These are phyloP conservation scores for Effrenium voratum DNA, from an alignment of 73 alveolate genomes.

Conservation along the genomic window DNA sequence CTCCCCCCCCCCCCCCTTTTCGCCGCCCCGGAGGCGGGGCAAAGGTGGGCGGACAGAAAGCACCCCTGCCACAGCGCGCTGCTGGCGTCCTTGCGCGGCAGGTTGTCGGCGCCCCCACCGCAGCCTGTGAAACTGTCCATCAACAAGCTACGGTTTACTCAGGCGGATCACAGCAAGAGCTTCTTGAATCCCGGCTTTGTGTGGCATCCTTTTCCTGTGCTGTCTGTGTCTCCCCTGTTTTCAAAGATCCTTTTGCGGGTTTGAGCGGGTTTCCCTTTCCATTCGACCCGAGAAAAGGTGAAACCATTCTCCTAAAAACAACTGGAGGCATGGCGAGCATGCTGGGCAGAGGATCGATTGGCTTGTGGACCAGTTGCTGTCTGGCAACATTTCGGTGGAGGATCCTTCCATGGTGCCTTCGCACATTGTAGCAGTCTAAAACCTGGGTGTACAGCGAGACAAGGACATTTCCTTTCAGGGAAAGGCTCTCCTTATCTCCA, in stretches of 20 bases:
- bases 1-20: background rate
- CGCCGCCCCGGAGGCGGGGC: background rate
- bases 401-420: constrained; percentile 74
- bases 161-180: constrained; percentile 31
- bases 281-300: background rate
- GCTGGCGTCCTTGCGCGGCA: background rate
- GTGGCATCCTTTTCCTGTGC: background rate
- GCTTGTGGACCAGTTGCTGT: constrained; percentile 1
- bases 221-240: background rate
- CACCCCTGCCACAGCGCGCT: constrained; percentile 37
- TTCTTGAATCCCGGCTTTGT: background rate
- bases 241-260: background rate
- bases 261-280: background rate
- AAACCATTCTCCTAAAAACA: background rate
- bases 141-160: constrained; percentile 15
- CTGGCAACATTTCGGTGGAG: background rate
- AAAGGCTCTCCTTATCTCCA: too few relatives aligned
- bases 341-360: constrained; percentile 60
- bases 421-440: too few relatives aligned
- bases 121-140: constrained; percentile 17
- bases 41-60: constrained; percentile 17
- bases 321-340: constrained; percentile 28
- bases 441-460: too few relatives aligned
- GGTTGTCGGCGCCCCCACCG: background rate
- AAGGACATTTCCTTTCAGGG: too few relatives aligned